These are phyloP conservation scores for Tilletia caries DNA, from an alignment of 1,284 basidiomycete species.

Conservation along the genomic window DNA sequence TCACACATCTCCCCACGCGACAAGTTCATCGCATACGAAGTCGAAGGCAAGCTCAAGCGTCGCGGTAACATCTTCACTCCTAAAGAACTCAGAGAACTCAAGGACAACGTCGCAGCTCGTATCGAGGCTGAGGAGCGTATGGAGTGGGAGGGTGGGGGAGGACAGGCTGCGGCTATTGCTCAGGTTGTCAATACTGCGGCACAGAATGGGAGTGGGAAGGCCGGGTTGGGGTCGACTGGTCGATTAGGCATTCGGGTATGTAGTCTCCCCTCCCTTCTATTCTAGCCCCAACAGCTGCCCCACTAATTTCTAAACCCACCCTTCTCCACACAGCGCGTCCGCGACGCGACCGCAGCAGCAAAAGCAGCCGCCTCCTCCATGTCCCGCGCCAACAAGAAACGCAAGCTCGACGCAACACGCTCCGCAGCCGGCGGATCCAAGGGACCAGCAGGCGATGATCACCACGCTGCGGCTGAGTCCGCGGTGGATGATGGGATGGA, in stretches of 20 bases:
- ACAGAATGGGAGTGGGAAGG: background rate
- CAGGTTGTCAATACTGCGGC: conserved; percentile 1
- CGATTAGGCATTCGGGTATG: background rate
- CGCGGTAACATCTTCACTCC: conserved; percentile 53
- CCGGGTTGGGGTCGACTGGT: background rate
- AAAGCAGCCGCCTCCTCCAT: background rate
- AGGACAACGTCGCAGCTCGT: conserved; percentile 41
- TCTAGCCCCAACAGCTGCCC: too few species aligned
- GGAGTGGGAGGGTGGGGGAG: conserved; percentile 33
- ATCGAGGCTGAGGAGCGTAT: conserved; percentile 52
- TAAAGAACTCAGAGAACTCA: conserved; percentile 52
- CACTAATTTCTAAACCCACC: background rate
- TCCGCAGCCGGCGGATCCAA: background rate
- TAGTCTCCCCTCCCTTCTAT: too few species aligned
- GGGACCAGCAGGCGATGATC: background rate
- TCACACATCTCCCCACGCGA: conserved; percentile 54
- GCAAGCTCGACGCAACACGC: background rate
- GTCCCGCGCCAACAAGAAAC: conserved; percentile 1
- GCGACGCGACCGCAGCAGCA: background rate
- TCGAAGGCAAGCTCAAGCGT: conserved; percentile 30
- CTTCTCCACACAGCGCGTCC: background rate
- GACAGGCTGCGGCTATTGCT: background rate
- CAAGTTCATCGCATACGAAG: conserved; percentile 46
- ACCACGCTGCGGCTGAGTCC: background rate
- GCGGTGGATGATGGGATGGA: conserved; percentile 4